Percentiles rank a stretch among this genome's conserved stretches.
These are phyloP conservation scores for Vitis rotundifolia DNA, from an alignment of 164 flowering plant genomes.

Conservation along the genomic window DNA sequence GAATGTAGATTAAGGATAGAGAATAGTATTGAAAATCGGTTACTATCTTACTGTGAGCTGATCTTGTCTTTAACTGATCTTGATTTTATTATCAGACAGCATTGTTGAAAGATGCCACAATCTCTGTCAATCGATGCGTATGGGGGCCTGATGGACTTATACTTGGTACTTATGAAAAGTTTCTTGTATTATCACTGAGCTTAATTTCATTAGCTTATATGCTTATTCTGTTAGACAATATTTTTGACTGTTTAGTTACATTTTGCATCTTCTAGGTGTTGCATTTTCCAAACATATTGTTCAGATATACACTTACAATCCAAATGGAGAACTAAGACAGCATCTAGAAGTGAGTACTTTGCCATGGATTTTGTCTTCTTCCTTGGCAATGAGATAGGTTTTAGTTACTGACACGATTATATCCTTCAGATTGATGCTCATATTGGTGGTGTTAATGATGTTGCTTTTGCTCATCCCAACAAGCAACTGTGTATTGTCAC, in stretches of 20 bases:
- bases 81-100: slow-evolving; percentile 31
- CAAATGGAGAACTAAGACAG: slow-evolving; percentile 51
- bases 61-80: neutral
- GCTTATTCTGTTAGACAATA: neutral
- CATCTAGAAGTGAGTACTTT: slow-evolving; percentile 49
- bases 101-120: slow-evolving; percentile 40
- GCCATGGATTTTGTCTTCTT: neutral
- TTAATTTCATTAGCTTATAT: neutral
- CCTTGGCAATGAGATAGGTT: neutral
- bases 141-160: slow-evolving; percentile 58
- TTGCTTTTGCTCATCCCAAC: slow-evolving; percentile 62
- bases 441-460: slow-evolving; percentile 69
- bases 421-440: slow-evolving; percentile 63
- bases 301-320: slow-evolving; percentile 51
- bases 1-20: too few relatives aligned
- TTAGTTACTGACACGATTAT: neutral
- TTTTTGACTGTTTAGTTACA: neutral
- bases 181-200: neutral
- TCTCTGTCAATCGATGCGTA: slow-evolving; percentile 48
- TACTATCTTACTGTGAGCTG: too few relatives aligned
- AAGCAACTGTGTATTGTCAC: slow-evolving; percentile 59
- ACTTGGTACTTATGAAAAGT: slow-evolving; percentile 27
- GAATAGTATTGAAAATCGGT: too few relatives aligned
- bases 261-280: slow-evolving; percentile 39
- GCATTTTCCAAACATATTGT: slow-evolving; percentile 69